A percentile compares a stretch with the other conserved stretches of the same genome.
These are phyloP conservation scores for Scheffersomyces lignosus DNA, from an alignment of 805 yeast species.

Conservation along the genomic window DNA sequence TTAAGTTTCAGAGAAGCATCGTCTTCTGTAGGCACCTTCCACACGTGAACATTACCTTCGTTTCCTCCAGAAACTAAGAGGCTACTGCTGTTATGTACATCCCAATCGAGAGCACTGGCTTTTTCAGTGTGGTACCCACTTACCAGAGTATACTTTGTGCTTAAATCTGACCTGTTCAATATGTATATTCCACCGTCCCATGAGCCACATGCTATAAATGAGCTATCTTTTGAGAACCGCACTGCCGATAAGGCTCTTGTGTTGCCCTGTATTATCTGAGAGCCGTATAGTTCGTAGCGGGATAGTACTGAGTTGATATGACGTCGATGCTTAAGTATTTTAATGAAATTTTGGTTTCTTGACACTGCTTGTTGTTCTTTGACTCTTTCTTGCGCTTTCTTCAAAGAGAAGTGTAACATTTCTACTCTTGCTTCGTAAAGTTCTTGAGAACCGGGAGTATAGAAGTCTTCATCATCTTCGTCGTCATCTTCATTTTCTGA, in stretches of 20 bases:
- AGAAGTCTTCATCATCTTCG: constrained; percentile 76
- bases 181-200: constrained; percentile 78
- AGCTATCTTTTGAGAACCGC: constrained; percentile 40
- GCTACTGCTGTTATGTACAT: constrained; percentile 21
- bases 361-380: constrained; percentile 27
- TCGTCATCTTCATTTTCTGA: constrained; percentile 37
- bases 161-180: constrained; percentile 41
- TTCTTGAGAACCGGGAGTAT: constrained; percentile 70
- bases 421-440: constrained; percentile 51
- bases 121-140: constrained; percentile 60
- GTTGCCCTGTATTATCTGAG: constrained; percentile 62
- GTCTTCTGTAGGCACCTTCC: constrained; percentile 18
- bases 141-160: constrained; percentile 20
- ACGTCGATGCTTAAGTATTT: constrained; percentile 50
- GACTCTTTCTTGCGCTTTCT: constrained; percentile 44
- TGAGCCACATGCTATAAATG: constrained; percentile 62
- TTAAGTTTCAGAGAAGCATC: constrained; percentile 7
- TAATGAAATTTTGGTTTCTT: constrained; percentile 34
- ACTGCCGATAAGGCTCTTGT: constrained; percentile 68
- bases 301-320: constrained; percentile 30
- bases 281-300: constrained; percentile 51
- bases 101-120: constrained; percentile 72
- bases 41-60: constrained; percentile 36
- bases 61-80: constrained; percentile 35
- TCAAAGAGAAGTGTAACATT: constrained; percentile 54